Base-by-base conservation (phyloP, 2,329 filamentous ascomycete genomes). In the Phialocephala subalpina region DNA sequence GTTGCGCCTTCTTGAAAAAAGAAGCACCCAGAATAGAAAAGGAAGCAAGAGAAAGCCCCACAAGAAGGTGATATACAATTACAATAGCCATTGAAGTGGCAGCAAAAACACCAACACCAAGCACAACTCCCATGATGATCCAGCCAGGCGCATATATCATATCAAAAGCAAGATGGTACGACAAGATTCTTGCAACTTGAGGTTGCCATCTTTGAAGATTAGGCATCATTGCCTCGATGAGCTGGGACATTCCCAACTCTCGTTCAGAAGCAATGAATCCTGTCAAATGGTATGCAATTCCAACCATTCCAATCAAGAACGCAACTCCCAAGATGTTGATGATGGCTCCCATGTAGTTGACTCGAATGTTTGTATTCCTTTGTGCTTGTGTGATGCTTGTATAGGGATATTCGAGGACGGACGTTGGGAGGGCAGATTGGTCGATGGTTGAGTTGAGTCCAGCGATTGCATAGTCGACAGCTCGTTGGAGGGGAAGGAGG, bases 141-240 rank as follows among this genome's bases (percentile, higher is more conserved):
- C 94, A 97, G 6, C 90, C 92, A 0, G 93, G 93, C 1, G 91
- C 77, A 73, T 97, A 97, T 25, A 97, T 84, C 7, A 92, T 77
- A 65, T 92, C 89, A 73, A 97, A 96, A 0, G 93, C 88, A 29
- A 96, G 77, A 75, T 97, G 93, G 67, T 94, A 90, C 0, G 94
- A 89, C 9, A 94, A 75, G 16, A 97, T 83, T n/a, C 94, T 86
- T 1, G 91, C 90, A 25, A 88, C 87, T 78, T 95, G 92, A 11
- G 91, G 89, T 73, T 93, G 84, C 92, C 93, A 97, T 52, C 87
- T 82, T 58, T 84, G 84, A 62, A 85, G 84, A 63, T 92, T 92
- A 0, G 92, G 91, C 83, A 96, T 94, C 93, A 97, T 97, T 62
- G 93, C 91, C 78, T 97, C 94, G 52, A 97, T 88, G 33, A 97